These are phyloP conservation scores for Fusarium sp. DNA, from an alignment of 2,329 filamentous ascomycete species.

Conservation along the genomic window DNA sequence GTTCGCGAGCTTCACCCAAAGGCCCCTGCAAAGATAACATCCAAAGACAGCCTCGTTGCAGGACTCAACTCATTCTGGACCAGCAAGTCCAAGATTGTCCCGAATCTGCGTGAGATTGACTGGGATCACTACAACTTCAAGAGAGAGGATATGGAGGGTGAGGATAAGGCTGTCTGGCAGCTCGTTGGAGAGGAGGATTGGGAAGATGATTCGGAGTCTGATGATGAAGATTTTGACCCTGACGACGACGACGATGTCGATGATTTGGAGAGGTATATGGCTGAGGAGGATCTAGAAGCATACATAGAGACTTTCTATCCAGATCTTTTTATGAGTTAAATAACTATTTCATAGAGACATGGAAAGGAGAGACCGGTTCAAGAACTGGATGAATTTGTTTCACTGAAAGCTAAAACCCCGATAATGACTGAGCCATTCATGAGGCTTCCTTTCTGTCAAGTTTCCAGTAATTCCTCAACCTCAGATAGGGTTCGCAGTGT, in stretches of 20 bases:
- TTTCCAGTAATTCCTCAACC: not conserved
- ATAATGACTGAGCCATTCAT: not conserved
- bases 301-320: too few species aligned
- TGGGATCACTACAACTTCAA: slow-evolving; percentile 37
- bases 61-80: slow-evolving; percentile 27
- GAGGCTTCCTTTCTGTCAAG: not conserved
- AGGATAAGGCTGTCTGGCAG: slow-evolving; percentile 26
- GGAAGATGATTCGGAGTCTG: slow-evolving; percentile 28
- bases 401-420: not conserved
- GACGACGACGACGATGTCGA: not conserved
- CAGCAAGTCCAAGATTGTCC: slow-evolving; percentile 2
- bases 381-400: not conserved
- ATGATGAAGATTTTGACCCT: not conserved
- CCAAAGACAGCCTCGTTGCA: slow-evolving; percentile 4
- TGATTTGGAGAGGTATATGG: too few species aligned
- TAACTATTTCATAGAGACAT: not conserved
- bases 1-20: slow-evolving; percentile 8
- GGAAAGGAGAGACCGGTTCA: not conserved
- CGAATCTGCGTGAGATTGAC: slow-evolving; percentile 30
- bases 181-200: slow-evolving; percentile 30
- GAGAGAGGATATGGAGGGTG: slow-evolving; percentile 22
- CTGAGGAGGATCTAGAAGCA: too few species aligned
- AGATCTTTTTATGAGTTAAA: not conserved
- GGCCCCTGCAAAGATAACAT: not conserved
- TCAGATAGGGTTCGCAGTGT: not conserved